Evolutionary conservation across 2,329 filamentous ascomycete genomes (phyloP), one percentile per base, ranked within the genome.

Genomic region (Penicillium sp.): DNA sequence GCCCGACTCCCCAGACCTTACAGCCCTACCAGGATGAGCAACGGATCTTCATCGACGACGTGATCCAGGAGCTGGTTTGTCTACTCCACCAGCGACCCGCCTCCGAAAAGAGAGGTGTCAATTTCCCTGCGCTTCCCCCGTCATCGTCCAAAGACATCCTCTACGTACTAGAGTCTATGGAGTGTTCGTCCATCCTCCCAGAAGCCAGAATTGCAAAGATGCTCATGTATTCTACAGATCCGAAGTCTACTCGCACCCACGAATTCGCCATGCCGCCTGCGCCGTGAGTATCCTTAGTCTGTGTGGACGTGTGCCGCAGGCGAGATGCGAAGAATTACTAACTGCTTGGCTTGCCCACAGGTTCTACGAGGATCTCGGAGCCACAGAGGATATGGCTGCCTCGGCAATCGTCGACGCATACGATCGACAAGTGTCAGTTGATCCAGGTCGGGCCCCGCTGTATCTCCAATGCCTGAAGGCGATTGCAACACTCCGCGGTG

Each of bases 391-490:
- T 67, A 89, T 90, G 71, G 81, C 84, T 5, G 85, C 89, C 66
- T 68, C 76, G 1, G 74, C 87, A n/a, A 75, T 91, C 18, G 75
- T 81, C 31, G 89, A 86, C 70, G 85, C 86, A 4, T 90, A 85
- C 68, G 78, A 85, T 24, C 79, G 83, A 36, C 88, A 91, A 73
- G 76, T 81, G 24, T 70, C 76, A 9, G 82, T 80, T 52, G 86
- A 90, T 69, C 79, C 81, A 19, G 62, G 66, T 19, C 83, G 84
- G 60, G 76, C 77, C 18, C 74, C 86, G 2, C 85, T 86, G 68
- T 90, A 90, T 70, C 81, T 90, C 60, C 83, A 88, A 71, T 88
- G 85, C 66, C 77, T 91, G n/a, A 80, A 83, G 64, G 78, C 81
- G 49, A 83, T 91, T 54, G 83, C 84, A 31, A 31, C 16, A 75